These are phyloP conservation scores for Penicillium simplicissimum DNA, from an alignment of 495 filamentous ascomycete species.

Conservation along the genomic window DNA sequence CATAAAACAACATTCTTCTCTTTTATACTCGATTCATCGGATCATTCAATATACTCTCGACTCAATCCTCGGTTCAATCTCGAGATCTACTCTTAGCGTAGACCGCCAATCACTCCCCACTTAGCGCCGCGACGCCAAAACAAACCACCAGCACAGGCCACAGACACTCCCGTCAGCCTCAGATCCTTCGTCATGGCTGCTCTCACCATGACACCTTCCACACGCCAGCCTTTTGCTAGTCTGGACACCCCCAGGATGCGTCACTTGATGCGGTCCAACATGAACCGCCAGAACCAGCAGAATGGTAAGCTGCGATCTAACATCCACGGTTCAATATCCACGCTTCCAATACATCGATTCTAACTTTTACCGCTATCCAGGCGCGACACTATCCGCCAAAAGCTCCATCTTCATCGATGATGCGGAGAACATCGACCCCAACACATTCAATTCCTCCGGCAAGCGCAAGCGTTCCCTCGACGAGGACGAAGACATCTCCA, in stretches of 20 bases:
- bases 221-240: slow-evolving; percentile 47
- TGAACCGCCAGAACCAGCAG: slow-evolving; percentile 56
- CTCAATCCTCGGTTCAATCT: slow-evolving; percentile 2
- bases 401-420: slow-evolving; percentile 55
- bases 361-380: slow-evolving; percentile 12
- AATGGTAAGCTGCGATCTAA: slow-evolving; percentile 46
- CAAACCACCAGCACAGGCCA: slow-evolving; percentile 19
- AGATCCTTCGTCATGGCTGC: slow-evolving; percentile 36
- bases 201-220: slow-evolving; percentile 44
- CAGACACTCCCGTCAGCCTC: slow-evolving; percentile 7
- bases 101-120: slow-evolving; percentile 25
- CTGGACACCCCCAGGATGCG: slow-evolving; percentile 47
- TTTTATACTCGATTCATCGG: not conserved
- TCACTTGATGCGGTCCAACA: slow-evolving; percentile 41
- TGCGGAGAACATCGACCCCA: slow-evolving; percentile 80
- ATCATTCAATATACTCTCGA: not conserved
- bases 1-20: not conserved
- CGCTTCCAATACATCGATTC: not conserved
- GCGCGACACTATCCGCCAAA: slow-evolving; percentile 30
- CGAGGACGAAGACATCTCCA: slow-evolving; percentile 55
- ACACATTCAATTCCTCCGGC: slow-evolving; percentile 59
- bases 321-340: not conserved
- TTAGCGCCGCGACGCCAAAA: slow-evolving; percentile 32
- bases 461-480: slow-evolving; percentile 60
- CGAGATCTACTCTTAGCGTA: slow-evolving; percentile 15